phyloP scores from a whole-genome alignment of 2,329 filamentous ascomycete species.

The Pseudogymnoascus sp. region DNA sequence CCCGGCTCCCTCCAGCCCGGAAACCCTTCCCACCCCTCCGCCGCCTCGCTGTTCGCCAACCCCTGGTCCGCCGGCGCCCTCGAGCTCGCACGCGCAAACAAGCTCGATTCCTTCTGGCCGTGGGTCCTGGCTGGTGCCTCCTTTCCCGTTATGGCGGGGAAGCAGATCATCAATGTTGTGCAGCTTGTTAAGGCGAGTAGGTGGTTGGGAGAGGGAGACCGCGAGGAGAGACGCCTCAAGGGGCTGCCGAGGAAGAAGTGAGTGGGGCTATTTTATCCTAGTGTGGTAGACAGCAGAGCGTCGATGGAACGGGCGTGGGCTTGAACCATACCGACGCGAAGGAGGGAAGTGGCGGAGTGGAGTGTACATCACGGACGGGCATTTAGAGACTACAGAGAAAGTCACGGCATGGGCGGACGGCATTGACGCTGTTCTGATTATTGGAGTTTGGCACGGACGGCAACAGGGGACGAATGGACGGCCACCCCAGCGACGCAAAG shows the following conservation, averaged over 20 bases:
- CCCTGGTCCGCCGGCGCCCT: conserved; percentile 88
- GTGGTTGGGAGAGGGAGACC: conserved; percentile 88
- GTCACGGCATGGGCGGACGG: conserved; percentile 3
- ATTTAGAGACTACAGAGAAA: background rate
- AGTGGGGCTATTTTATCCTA: background rate
- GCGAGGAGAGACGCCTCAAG: conserved; percentile 49
- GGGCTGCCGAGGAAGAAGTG: conserved; percentile 43
- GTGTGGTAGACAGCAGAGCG: background rate
- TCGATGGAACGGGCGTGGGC: background rate
- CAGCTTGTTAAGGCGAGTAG: conserved; percentile 89
- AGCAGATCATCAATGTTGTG: conserved; percentile 89
- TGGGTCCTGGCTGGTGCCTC: conserved; percentile 76
- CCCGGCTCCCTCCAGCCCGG: conserved; percentile 51
- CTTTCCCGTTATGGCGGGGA: conserved; percentile 78
- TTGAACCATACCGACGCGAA: background rate
- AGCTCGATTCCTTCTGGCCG: conserved; percentile 68
- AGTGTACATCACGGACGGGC: background rate
- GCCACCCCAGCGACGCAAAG: background rate
- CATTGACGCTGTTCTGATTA: conserved; percentile 1
- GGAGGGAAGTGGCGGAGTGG: background rate
- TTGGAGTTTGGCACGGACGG: conserved; percentile 1
- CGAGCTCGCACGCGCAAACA: conserved; percentile 88
- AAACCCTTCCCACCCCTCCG: conserved; percentile 59
- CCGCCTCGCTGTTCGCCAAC: conserved; percentile 70
- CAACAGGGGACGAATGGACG: background rate